A percentile compares a stretch with the other conserved stretches of the same genome.
phyloP scores from a whole-genome alignment of 2,329 filamentous ascomycete genomes.

The Diaporthe australafricana region DNA sequence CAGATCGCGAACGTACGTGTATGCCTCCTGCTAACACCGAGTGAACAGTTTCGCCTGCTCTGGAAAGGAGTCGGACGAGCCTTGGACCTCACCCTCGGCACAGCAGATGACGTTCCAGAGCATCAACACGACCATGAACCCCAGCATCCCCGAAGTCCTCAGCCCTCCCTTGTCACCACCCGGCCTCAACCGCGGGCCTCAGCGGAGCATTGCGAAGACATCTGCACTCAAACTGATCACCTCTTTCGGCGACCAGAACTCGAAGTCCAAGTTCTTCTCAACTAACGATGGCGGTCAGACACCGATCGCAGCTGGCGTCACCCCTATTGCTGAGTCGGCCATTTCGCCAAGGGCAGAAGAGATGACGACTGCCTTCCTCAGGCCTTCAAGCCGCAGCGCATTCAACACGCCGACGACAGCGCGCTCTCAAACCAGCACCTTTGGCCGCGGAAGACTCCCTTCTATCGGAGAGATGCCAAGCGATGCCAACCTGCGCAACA shows the following conservation, averaged over 20 bases:
- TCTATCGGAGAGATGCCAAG: slow-evolving; percentile 79
- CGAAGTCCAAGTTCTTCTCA: slow-evolving; percentile 74
- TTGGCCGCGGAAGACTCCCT: slow-evolving; percentile 74
- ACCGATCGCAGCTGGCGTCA: slow-evolving; percentile 84
- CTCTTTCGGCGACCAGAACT: slow-evolving; percentile 76
- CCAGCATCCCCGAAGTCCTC: slow-evolving; percentile 68
- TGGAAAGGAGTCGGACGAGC: slow-evolving; percentile 83
- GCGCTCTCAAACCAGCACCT: slow-evolving; percentile 69
- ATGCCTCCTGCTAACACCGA: neutral
- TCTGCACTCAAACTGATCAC: slow-evolving; percentile 93
- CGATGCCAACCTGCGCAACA: slow-evolving; percentile 46
- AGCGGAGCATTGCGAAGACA: slow-evolving; percentile 78
- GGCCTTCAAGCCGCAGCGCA: slow-evolving; percentile 74
- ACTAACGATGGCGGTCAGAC: slow-evolving; percentile 71
- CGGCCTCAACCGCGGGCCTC: slow-evolving; percentile 67
- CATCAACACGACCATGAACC: slow-evolving; percentile 45
- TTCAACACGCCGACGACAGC: slow-evolving; percentile 78
- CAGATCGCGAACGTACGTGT: slow-evolving; percentile 4
- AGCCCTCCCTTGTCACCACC: slow-evolving; percentile 83
- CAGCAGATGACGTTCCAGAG: slow-evolving; percentile 66
- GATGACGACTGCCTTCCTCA: slow-evolving; percentile 74
- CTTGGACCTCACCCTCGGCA: slow-evolving; percentile 88
- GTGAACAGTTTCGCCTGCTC: slow-evolving; percentile 82
- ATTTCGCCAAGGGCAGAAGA: slow-evolving; percentile 77
- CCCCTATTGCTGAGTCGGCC: slow-evolving; percentile 86